Percentiles rank a stretch among this genome's conserved stretches.
These are phyloP conservation scores for Trichoderma atrobrunneum DNA, from an alignment of 2,329 filamentous ascomycete species.

Conservation along the genomic window DNA sequence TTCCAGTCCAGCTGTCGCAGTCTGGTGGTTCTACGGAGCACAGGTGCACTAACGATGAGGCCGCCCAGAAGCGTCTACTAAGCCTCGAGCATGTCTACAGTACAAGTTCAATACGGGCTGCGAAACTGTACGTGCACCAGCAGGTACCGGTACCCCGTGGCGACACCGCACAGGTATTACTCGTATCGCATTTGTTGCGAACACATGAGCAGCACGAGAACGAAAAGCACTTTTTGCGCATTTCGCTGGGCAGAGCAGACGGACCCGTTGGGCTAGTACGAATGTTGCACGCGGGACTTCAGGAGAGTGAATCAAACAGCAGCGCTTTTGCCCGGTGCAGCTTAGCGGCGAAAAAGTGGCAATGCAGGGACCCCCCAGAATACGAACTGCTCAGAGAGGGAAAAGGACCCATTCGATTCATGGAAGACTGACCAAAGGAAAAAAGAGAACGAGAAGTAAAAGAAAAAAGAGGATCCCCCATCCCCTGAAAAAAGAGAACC, in stretches of 20 bases:
- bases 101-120: not conserved
- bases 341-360: slow-evolving; percentile 3
- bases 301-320: not conserved
- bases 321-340: not conserved
- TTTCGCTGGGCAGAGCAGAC: not conserved
- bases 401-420: not conserved
- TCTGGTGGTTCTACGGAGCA: not conserved
- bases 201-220: not conserved
- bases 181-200: not conserved
- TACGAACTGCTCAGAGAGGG: not conserved
- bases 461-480: not conserved
- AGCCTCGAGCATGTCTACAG: not conserved
- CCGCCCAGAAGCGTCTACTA: not conserved
- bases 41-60: not conserved
- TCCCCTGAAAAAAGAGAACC: not conserved
- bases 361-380: slow-evolving; percentile 7
- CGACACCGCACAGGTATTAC: not conserved
- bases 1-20: not conserved
- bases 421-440: not conserved
- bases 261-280: not conserved
- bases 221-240: not conserved
- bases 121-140: not conserved
- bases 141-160: not conserved
- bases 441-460: not conserved
- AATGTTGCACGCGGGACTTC: not conserved